These are phyloP conservation scores for Nicotiana paniculata DNA, from an alignment of 257 asterid genomes.

Conservation along the genomic window DNA sequence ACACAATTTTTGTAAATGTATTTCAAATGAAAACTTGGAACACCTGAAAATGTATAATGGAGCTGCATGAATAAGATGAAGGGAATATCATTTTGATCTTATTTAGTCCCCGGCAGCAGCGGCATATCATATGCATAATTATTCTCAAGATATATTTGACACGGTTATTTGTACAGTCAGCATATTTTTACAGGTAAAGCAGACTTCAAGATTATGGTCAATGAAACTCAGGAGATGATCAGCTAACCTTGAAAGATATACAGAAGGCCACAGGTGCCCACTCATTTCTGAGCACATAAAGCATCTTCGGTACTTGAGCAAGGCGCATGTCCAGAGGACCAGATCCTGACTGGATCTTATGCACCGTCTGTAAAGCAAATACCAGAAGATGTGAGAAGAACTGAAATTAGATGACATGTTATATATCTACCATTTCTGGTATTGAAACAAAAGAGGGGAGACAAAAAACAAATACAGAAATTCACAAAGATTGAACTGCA, in stretches of 20 bases:
- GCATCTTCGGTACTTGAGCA: slow-evolving; percentile 93
- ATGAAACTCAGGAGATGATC: not conserved
- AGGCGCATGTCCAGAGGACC: slow-evolving; percentile 93
- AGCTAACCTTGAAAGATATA: slow-evolving; percentile 79
- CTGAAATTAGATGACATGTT: not conserved
- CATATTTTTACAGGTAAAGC: not conserved
- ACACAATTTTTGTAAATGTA: not conserved
- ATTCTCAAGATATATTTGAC: not conserved
- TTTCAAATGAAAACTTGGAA: not conserved
- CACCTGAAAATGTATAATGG: not conserved
- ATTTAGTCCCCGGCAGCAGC: not conserved
- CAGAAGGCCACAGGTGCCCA: slow-evolving; percentile 96
- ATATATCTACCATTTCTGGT: not conserved
- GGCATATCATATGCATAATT: not conserved
- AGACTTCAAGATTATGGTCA: not conserved
- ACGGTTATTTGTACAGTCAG: not conserved
- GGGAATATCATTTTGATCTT: not conserved
- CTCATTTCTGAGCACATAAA: slow-evolving; percentile 65
- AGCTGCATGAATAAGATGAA: not conserved
- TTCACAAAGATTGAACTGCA: not conserved
- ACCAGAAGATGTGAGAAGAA: not conserved
- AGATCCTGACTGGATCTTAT: slow-evolving; percentile 86
- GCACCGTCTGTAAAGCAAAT: slow-evolving; percentile 40
- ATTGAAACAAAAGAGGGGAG: not conserved
- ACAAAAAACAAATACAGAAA: not conserved